Base-by-base conservation (phyloP, 2,329 filamentous ascomycete species). In the Calonectria ilicicola region DNA sequence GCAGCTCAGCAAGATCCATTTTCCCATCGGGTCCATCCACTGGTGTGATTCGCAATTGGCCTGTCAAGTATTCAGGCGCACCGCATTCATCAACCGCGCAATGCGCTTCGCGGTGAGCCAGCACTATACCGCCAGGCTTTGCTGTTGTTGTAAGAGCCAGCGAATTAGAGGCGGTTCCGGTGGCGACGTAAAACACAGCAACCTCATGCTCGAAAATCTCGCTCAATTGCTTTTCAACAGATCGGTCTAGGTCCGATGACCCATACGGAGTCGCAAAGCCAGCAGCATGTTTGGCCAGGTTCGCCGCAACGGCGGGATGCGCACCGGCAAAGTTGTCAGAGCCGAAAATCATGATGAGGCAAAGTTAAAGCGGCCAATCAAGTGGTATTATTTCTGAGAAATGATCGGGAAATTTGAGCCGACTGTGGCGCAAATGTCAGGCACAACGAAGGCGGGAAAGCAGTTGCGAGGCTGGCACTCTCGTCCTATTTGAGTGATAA, bases 311-410 rank as follows among this genome's bases (percentile, higher is more conserved):
- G 64, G 49, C 64, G 2, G 64, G 47, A 40, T 66, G 64, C 35
- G 64, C 64, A 10, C 64, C 64, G 19, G 64, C 64, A 51, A 53
- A 66, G 15, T 66, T 66, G 47, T 66, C 64, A 0, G 64, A 66
- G 26, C 64, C 64, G 38, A 66, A 66, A 29, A 53, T 66, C 64
- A 66, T 66, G 63, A 21, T 8, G 27, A 17, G 27, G 10, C 9
- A 42, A 5, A 6, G 23, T 47, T 17, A 47, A 35, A 35, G 51
- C 29, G 9, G 3, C 32, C 32, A 40, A 63, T 46, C 21, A 3
- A 17, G 17, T 23, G 26, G 14, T 6, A 17, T 32, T 35, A 17
- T 29, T 5, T 19, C 17, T 32, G 23, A 26, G n/a, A 38, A 38
- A n/a, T 17, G 38, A 49, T 26, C 40, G 10, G 35, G n/a, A 29